Evolutionary conservation across 306 rosid species (phyloP).

Genomic region (Glycyrrhiza uralensis): DNA sequence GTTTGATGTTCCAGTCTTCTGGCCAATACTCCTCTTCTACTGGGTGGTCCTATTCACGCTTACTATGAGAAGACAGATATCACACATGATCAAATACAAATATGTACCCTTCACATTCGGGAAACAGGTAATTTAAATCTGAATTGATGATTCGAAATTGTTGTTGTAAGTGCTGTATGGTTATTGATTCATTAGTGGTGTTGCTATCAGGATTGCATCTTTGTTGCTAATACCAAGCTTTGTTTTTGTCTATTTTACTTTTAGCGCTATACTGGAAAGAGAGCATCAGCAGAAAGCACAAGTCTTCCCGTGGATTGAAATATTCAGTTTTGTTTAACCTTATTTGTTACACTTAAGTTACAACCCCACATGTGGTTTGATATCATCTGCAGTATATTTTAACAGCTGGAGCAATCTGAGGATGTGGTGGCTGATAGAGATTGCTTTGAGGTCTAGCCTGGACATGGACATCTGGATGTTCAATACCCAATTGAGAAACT

Average conservation of each 20-base stretch:
- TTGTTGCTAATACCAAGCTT: slow-evolving; percentile 10
- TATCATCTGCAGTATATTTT: slow-evolving; percentile 37
- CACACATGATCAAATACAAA: slow-evolving; percentile 92
- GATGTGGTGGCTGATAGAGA: slow-evolving; percentile 32
- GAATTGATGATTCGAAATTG: background rate
- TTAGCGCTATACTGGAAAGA: slow-evolving; percentile 79
- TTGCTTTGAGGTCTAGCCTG: slow-evolving; percentile 30
- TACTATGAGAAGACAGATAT: slow-evolving; percentile 92
- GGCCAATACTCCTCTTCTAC: slow-evolving; percentile 97
- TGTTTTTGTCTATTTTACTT: slow-evolving; percentile 18
- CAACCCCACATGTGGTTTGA: slow-evolving; percentile 30
- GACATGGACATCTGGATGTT: slow-evolving; percentile 20
- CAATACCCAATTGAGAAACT: slow-evolving; percentile 23
- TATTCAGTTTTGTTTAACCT: slow-evolving; percentile 34
- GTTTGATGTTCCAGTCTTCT: slow-evolving; percentile 75
- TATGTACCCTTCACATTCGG: slow-evolving; percentile 96
- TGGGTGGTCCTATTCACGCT: slow-evolving; percentile 78
- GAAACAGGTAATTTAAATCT: slow-evolving; percentile 61
- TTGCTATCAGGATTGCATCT: background rate
- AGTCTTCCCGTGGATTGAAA: slow-evolving; percentile 48
- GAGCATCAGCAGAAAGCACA: slow-evolving; percentile 44
- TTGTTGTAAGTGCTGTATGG: background rate
- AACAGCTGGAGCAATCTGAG: slow-evolving; percentile 33
- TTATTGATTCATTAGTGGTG: slow-evolving; percentile 1
- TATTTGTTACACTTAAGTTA: slow-evolving; percentile 23